These are phyloP conservation scores for Pseudophaeomoniella oleicola DNA, from an alignment of 2,329 filamentous ascomycete genomes.

Conservation along the genomic window DNA sequence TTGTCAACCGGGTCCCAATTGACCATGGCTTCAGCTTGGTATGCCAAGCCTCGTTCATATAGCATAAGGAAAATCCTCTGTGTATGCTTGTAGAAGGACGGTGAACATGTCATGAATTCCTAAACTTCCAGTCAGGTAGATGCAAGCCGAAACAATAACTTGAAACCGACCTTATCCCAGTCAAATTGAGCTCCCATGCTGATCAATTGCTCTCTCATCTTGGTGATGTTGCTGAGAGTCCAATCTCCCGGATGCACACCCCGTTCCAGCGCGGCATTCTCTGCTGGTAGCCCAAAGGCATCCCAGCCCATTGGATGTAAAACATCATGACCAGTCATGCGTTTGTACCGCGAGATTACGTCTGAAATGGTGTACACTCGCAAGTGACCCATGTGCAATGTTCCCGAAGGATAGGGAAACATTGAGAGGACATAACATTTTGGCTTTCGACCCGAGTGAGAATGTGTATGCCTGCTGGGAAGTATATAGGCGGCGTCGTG, in stretches of 20 bases:
- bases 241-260: conserved; percentile 64
- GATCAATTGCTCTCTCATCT: conserved; percentile 71
- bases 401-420: conserved; percentile 86
- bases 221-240: conserved; percentile 66
- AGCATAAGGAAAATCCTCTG: conserved; percentile 73
- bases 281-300: conserved; percentile 77
- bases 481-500: no score
- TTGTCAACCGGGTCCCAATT: conserved; percentile 86
- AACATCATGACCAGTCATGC: conserved; percentile 59
- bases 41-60: conserved; percentile 59
- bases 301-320: conserved; percentile 92
- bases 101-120: conserved; percentile 75
- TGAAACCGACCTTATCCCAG: conserved; percentile 63
- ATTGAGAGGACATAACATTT: conserved; percentile 66
- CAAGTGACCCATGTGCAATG: conserved; percentile 72
- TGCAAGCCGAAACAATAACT: no score
- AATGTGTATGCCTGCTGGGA: no score
- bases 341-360: conserved; percentile 62
- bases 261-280: conserved; percentile 78
- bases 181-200: conserved; percentile 72
- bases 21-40: conserved; percentile 69
- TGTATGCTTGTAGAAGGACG: conserved; percentile 78
- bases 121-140: conserved; percentile 24
- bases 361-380: conserved; percentile 86
- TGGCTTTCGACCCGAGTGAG: conserved; percentile 16